phyloP scores from a whole-genome alignment of 1,284 basidiomycete genomes.

The Ceratobasidium sp. region DNA sequence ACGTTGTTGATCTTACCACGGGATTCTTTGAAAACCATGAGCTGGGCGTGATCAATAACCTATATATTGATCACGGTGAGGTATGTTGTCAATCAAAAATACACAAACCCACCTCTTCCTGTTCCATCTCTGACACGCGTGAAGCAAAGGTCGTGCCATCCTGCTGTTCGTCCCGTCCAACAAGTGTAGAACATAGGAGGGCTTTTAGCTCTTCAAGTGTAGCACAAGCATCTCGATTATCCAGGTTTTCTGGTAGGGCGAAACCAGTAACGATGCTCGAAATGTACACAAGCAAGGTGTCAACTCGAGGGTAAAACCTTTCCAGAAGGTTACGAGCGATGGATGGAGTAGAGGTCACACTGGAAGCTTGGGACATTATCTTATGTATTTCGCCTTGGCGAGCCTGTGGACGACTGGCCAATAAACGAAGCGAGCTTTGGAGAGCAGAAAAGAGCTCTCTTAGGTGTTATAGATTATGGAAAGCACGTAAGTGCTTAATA shows the following conservation, averaged over 20 bases:
- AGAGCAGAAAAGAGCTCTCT: too few relatives aligned
- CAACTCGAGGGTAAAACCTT: slow-evolving; percentile 13
- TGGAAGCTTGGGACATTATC: not conserved
- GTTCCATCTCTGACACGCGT: slow-evolving; percentile 16
- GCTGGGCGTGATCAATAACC: slow-evolving; percentile 67
- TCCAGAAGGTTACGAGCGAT: slow-evolving; percentile 6
- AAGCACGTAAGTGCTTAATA: not conserved
- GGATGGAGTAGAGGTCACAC: not conserved
- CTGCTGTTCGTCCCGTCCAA: slow-evolving; percentile 8
- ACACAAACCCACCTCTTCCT: slow-evolving; percentile 23
- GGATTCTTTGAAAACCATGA: slow-evolving; percentile 57
- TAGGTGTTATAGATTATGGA: not conserved
- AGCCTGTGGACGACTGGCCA: too few relatives aligned
- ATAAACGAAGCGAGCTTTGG: too few relatives aligned
- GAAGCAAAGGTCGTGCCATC: not conserved
- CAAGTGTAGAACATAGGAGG: slow-evolving; percentile 15
- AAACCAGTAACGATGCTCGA: not conserved
- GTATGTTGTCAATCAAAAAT: not conserved
- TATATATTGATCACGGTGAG: slow-evolving; percentile 48
- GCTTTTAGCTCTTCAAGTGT: not conserved
- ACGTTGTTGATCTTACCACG: slow-evolving; percentile 59
- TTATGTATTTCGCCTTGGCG: too few relatives aligned
- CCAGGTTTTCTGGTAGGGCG: not conserved
- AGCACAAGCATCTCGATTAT: not conserved
- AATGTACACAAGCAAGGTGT: slow-evolving; percentile 13